phyloP scores from a whole-genome alignment of 2,329 filamentous ascomycete genomes.

The Sclerotinia sclerotiorum region DNA sequence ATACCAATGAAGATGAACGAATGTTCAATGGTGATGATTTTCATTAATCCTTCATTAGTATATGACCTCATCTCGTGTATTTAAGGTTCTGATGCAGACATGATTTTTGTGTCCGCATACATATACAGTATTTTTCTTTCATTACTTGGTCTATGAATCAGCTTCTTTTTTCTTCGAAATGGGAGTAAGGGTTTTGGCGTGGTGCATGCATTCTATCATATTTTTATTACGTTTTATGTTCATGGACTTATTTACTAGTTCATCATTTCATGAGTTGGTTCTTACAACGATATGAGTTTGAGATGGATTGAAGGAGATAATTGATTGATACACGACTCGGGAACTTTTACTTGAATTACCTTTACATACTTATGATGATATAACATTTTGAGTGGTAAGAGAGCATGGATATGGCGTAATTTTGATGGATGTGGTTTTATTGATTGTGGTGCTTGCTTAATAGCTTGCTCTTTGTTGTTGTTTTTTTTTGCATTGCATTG shows the following conservation, averaged over 20 bases:
- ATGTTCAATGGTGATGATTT: constrained; percentile 64
- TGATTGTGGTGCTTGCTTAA: background rate
- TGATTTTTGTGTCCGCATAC: constrained; percentile 4
- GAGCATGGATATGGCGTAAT: constrained; percentile 18
- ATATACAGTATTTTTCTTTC: constrained; percentile 18
- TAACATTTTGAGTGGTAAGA: background rate
- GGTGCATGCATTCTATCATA: constrained; percentile 16
- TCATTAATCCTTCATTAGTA: constrained; percentile 53
- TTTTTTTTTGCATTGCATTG: background rate
- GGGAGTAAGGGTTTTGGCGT: background rate
- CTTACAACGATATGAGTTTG: too few species aligned
- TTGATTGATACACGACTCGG: constrained; percentile 1
- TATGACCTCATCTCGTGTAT: constrained; percentile 23
- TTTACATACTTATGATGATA: constrained; percentile 5
- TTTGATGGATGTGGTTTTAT: background rate
- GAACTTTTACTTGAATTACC: background rate
- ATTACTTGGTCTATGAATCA: background rate
- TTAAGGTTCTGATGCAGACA: constrained; percentile 7
- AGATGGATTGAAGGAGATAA: background rate
- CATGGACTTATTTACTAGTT: constrained; percentile 7
- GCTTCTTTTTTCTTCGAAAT: background rate
- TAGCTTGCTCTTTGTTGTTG: background rate
- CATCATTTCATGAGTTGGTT: background rate
- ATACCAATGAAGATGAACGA: constrained; percentile 55
- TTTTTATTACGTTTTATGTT: constrained; percentile 3